These are phyloP conservation scores for Macrophomina tecta DNA, from an alignment of 2,329 filamentous ascomycete genomes.

Conservation along the genomic window DNA sequence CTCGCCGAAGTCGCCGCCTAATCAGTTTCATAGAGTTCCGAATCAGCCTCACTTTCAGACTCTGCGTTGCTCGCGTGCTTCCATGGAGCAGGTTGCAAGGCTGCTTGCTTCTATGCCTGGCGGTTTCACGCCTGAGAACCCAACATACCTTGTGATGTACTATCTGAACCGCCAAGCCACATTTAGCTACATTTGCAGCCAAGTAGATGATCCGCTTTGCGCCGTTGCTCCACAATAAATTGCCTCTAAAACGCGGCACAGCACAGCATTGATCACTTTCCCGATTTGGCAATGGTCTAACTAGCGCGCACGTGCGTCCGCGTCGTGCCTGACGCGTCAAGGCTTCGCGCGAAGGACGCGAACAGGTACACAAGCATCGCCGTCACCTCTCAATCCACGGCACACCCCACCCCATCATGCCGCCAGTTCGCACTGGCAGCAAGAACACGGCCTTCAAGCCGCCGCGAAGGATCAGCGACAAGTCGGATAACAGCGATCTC, in stretches of 20 bases:
- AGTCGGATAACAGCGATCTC: slow-evolving; percentile 3
- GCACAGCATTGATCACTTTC: background rate
- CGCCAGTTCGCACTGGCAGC: slow-evolving; percentile 8
- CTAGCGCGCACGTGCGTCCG: slow-evolving; percentile 11
- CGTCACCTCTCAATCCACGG: background rate
- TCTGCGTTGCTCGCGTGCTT: background rate
- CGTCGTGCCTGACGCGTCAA: background rate
- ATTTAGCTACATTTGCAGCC: slow-evolving; percentile 7
- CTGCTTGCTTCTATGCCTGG: background rate
- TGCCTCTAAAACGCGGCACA: slow-evolving; percentile 5
- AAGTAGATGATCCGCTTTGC: background rate
- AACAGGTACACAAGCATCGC: background rate
- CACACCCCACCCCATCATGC: slow-evolving; percentile 18
- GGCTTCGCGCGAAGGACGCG: slow-evolving; percentile 1
- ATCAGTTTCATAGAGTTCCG: slow-evolving; percentile 7
- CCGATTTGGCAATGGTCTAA: background rate
- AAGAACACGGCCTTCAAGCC: slow-evolving; percentile 41
- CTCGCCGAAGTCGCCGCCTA: background rate
- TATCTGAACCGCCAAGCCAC: background rate
- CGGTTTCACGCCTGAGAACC: background rate
- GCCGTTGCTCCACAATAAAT: slow-evolving; percentile 14
- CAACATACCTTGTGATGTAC: background rate
- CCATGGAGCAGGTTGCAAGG: background rate
- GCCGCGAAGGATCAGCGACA: slow-evolving; percentile 36
- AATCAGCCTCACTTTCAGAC: background rate